A percentile compares a stretch with the other conserved stretches of the same genome.
phyloP scores from a whole-genome alignment of 345 rosid species.

The Salix purpurea region DNA sequence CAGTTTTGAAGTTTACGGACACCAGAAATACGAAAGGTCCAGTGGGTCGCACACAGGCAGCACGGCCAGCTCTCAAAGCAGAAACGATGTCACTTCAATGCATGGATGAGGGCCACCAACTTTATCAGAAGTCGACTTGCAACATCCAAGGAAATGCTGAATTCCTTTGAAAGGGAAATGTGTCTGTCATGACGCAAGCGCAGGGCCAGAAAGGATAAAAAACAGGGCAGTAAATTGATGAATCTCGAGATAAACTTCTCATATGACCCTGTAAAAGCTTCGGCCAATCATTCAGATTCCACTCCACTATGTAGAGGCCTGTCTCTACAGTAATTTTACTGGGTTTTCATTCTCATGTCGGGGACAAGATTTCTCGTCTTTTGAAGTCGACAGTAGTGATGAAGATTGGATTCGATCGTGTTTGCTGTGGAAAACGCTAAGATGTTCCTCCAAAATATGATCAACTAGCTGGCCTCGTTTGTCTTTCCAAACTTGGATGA shows the following conservation, averaged over 20 bases:
- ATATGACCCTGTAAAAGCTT: background rate
- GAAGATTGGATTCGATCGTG: background rate
- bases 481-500: background rate
- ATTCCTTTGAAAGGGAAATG: background rate
- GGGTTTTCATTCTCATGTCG: background rate
- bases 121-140: background rate
- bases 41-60: background rate
- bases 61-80: background rate
- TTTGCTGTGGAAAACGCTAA: background rate
- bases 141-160: background rate
- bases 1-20: background rate
- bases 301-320: background rate
- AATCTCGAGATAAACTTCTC: background rate
- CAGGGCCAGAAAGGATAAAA: background rate
- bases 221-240: background rate
- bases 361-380: background rate
- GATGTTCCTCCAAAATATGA: background rate
- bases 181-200: background rate
- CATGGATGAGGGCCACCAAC: background rate
- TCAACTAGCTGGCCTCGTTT: background rate
- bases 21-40: background rate
- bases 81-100: background rate
- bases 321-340: background rate
- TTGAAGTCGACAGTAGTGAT: background rate
- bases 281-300: background rate